Conservation (phyloP, 192 early-diverging fungal genomes). For the Backusella tarrabulga region DNA sequence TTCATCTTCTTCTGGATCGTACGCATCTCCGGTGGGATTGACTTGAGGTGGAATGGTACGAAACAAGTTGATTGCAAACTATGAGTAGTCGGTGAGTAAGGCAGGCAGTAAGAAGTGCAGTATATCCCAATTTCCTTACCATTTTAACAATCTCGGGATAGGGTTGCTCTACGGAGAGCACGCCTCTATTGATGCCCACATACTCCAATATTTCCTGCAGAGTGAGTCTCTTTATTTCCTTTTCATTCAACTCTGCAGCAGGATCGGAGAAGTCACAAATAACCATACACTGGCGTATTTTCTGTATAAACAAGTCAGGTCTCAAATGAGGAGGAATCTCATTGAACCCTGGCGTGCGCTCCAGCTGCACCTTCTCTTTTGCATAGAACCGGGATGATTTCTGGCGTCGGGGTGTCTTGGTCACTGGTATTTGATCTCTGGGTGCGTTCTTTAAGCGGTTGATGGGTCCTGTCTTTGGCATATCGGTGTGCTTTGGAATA, state of each 20-base stretch:
- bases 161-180: constrained; percentile 75
- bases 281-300: constrained; percentile 87
- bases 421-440: constrained; percentile 72
- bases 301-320: constrained; percentile 85
- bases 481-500: constrained; percentile 13
- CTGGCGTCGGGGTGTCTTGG: constrained; percentile 79
- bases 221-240: constrained; percentile 93
- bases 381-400: constrained; percentile 86
- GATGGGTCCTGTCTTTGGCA: constrained; percentile 33
- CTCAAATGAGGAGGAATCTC: constrained; percentile 80
- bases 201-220: constrained; percentile 92
- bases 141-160: constrained; percentile 94
- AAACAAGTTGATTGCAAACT: constrained; percentile 94
- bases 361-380: constrained; percentile 78
- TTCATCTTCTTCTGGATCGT: constrained; percentile 99
- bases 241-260: constrained; percentile 82
- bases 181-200: constrained; percentile 83
- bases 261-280: constrained; percentile 95
- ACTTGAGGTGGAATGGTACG: constrained; percentile 96
- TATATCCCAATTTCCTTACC: constrained; percentile 47
- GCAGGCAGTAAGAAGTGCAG: too few species aligned
- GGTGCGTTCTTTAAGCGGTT: constrained; percentile 56
- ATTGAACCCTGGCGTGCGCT: constrained; percentile 71
- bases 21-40: constrained; percentile 93
- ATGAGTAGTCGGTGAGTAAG: background rate